These are phyloP conservation scores for Nemophila menziesii DNA, from an alignment of 257 asterid species.

Conservation along the genomic window DNA sequence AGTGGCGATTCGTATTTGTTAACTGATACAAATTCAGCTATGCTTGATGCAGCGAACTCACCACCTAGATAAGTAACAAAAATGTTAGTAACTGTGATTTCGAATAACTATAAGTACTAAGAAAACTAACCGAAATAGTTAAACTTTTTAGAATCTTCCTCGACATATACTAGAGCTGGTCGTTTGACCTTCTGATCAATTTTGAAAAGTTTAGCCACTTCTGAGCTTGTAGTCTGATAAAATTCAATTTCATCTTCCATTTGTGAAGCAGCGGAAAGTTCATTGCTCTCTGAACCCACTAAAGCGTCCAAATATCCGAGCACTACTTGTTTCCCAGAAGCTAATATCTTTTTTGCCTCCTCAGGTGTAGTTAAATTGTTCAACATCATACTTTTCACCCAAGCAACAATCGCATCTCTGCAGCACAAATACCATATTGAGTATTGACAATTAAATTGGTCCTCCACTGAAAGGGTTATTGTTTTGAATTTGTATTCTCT, in stretches of 20 bases:
- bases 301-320: constrained; percentile 67
- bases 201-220: constrained; percentile 71
- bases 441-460: too few species aligned
- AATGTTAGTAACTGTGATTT: background rate
- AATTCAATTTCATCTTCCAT: constrained; percentile 62
- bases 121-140: constrained; percentile 52
- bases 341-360: constrained; percentile 70
- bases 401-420: constrained; percentile 73
- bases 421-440: constrained; percentile 12
- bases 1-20: constrained; percentile 71
- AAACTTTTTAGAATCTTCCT: constrained; percentile 73
- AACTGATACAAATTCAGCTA: constrained; percentile 63
- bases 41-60: constrained; percentile 58
- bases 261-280: too few species aligned
- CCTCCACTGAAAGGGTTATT: too few species aligned
- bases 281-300: constrained; percentile 71
- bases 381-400: constrained; percentile 79
- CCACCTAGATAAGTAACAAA: constrained; percentile 39
- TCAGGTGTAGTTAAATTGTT: constrained; percentile 60
- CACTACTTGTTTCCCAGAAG: constrained; percentile 47
- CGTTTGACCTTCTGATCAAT: constrained; percentile 56
- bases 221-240: constrained; percentile 66
- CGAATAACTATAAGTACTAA: background rate
- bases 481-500: too few species aligned
- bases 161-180: constrained; percentile 74